phyloP scores from a whole-genome alignment of 345 rosid species.

The Eucalyptus erythrocorys region DNA sequence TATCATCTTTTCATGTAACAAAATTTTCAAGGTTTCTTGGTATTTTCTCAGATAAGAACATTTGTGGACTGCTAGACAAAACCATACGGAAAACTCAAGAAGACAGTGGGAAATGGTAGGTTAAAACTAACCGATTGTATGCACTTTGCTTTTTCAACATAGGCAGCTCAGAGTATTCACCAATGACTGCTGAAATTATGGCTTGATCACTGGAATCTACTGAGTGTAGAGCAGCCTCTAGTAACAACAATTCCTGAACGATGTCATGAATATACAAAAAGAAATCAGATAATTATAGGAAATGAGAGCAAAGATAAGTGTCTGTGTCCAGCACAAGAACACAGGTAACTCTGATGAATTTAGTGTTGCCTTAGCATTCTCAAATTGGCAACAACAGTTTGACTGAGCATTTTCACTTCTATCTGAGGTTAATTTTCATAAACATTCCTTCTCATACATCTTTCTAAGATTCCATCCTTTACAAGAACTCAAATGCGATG shows the following conservation, averaged over 20 bases:
- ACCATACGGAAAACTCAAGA: not conserved
- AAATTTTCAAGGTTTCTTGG: not conserved
- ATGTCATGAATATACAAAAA: not conserved
- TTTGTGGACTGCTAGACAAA: not conserved
- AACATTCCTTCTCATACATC: not conserved
- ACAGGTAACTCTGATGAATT: not conserved
- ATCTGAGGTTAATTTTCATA: not conserved
- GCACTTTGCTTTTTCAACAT: conserved; percentile 50
- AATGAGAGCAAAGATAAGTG: not conserved
- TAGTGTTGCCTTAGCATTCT: not conserved
- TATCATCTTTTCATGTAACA: not conserved
- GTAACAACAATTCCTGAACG: conserved; percentile 37
- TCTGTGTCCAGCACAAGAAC: not conserved
- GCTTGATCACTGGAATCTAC: conserved; percentile 41
- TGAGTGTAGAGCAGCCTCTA: conserved; percentile 50
- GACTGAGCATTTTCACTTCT: not conserved
- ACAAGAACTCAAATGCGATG: not conserved
- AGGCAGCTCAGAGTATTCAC: conserved; percentile 42
- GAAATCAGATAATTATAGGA: not conserved
- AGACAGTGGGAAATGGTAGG: not conserved
- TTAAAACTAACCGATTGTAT: conserved; percentile 35
- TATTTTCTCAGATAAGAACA: not conserved
- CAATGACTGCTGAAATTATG: conserved; percentile 37
- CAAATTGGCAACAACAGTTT: not conserved
- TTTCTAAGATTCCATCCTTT: too few relatives aligned